phyloP scores from a whole-genome alignment of 2,329 filamentous ascomycete species.

The Penicillium nordicum region DNA sequence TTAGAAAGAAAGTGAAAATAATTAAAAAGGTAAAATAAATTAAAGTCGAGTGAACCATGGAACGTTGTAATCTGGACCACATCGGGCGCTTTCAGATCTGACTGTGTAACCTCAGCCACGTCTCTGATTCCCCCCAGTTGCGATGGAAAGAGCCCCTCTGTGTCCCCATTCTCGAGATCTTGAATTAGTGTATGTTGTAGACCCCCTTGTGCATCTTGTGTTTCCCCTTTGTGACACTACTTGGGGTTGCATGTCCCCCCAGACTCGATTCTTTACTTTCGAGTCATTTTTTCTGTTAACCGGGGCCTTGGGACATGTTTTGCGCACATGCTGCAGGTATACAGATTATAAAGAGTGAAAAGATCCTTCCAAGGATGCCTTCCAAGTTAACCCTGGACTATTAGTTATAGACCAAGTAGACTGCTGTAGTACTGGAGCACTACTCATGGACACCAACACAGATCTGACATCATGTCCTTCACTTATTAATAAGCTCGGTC shows the following conservation, averaged over 20 bases:
- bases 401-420: background rate
- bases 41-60: slow-evolving; percentile 7
- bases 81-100: slow-evolving; percentile 7
- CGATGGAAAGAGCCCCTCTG: slow-evolving; percentile 1
- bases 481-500: slow-evolving; percentile 5
- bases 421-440: background rate
- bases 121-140: slow-evolving; percentile 4
- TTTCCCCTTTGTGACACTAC: background rate
- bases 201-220: background rate
- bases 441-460: background rate
- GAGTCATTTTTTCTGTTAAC: background rate
- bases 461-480: slow-evolving; percentile 13
- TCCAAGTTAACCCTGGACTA: background rate
- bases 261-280: background rate
- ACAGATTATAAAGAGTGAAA: background rate
- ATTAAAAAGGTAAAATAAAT: background rate
- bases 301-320: background rate
- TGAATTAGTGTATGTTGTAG: background rate
- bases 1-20: background rate
- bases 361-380: background rate
- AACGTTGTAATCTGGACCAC: slow-evolving; percentile 1
- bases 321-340: background rate
- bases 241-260: slow-evolving; percentile 3
- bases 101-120: slow-evolving; percentile 3
- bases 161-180: background rate